phyloP scores from a whole-genome alignment of 495 filamentous ascomycete genomes.

The Tirmania nivea region DNA sequence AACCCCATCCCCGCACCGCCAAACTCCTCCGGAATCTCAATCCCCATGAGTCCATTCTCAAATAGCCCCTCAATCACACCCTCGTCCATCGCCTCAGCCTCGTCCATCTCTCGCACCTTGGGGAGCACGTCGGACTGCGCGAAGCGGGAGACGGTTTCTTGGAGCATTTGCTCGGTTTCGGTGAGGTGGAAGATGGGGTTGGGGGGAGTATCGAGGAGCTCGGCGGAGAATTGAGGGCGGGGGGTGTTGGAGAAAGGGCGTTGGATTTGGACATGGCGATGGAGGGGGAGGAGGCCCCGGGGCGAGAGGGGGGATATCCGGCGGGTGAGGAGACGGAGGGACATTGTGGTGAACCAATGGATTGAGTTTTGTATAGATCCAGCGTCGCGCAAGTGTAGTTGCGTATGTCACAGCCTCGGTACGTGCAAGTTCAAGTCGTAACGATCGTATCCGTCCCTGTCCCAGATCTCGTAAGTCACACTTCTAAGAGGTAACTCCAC shows the following conservation, averaged over 20 bases:
- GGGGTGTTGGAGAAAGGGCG: not conserved
- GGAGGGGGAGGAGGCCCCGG: no score
- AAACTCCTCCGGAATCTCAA: conserved; percentile 93
- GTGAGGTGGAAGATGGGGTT: conserved; percentile 87
- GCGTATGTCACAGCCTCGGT: no score
- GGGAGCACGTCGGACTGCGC: conserved; percentile 71
- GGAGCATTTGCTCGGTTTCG: conserved; percentile 74
- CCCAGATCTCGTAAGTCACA: no score
- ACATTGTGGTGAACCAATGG: no score
- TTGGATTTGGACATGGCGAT: no score
- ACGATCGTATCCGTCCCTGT: no score
- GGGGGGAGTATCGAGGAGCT: conserved; percentile 36
- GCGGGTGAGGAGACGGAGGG: no score
- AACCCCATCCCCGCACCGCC: conserved; percentile 98
- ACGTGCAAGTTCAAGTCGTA: no score
- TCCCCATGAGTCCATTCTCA: conserved; percentile 91
- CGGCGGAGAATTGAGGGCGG: conserved; percentile 10
- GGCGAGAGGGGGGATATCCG: no score
- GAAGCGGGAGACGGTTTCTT: conserved; percentile 76
- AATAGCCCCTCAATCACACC: conserved; percentile 76
- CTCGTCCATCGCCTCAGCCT: conserved; percentile 84
- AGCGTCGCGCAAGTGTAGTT: no score
- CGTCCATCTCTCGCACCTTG: conserved; percentile 93
- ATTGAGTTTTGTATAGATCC: no score
- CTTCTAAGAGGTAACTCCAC: no score